Conservation (phyloP, 768 basidiomycete species). For the Panaeolus cyanescens region DNA sequence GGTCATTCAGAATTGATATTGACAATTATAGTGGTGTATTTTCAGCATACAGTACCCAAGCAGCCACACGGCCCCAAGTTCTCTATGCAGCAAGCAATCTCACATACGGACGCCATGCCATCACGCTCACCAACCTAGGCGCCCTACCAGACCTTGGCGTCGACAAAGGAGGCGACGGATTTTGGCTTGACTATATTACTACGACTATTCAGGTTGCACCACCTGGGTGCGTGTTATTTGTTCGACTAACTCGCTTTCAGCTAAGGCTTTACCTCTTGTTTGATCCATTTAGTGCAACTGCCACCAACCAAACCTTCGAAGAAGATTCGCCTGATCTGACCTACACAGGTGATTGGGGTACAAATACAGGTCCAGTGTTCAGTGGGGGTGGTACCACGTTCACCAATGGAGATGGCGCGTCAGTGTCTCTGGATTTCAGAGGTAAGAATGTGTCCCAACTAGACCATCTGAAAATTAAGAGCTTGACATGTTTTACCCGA, state of each 20-base stretch:
- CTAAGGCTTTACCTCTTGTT: background rate
- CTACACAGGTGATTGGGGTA: conserved; percentile 42
- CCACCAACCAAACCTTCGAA: conserved; percentile 41
- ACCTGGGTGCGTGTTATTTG: conserved; percentile 32
- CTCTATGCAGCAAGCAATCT: conserved; percentile 27
- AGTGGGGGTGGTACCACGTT: conserved; percentile 46
- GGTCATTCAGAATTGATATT: conserved; percentile 42
- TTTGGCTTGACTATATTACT: conserved; percentile 44
- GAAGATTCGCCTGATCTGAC: conserved; percentile 39
- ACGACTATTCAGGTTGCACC: conserved; percentile 46
- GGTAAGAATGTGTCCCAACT: conserved; percentile 26
- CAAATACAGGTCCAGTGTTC: conserved; percentile 44
- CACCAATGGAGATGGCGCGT: conserved; percentile 41
- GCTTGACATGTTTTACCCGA: background rate
- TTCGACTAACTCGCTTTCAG: background rate
- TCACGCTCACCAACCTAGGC: conserved; percentile 44
- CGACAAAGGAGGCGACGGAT: conserved; percentile 36
- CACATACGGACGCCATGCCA: conserved; percentile 37
- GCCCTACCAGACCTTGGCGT: conserved; percentile 21
- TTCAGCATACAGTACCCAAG: background rate
- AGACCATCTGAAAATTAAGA: background rate
- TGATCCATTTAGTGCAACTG: conserved; percentile 32
- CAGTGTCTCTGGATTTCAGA: conserved; percentile 40
- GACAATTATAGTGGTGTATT: conserved; percentile 23
- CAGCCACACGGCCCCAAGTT: conserved; percentile 33